Base-by-base conservation (phyloP, 805 yeast species). In the Candida ovalis region DNA sequence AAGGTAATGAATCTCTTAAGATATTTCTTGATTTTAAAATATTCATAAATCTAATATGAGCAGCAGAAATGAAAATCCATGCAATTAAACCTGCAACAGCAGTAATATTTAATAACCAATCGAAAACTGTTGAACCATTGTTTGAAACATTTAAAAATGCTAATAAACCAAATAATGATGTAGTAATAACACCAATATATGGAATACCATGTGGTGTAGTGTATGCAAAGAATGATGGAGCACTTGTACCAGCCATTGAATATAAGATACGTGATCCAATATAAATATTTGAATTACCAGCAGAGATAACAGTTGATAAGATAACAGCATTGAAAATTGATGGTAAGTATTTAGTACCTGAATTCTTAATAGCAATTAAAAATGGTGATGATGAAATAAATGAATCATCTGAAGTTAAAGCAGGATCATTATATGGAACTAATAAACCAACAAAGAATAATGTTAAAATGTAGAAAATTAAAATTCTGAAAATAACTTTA, bases 281-380 rank as follows among this genome's bases (percentile, higher is more conserved):
- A 66, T 85, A 84, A 27, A 85, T 74, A 61, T 84, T 82, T 13
- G 90, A 84, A 69, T 86, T 86, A 62, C 84, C 92, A 24, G 92
- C 90, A n/a, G 91, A 84, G 43, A 84, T 74, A 48, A 85, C 78
- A 17, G 91, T 82, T 21, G 76, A 55, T 42, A 86, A 62, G 51
- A 86, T 80, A 45, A 85, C 84, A 17, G 85, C 91, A 62, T 86
- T 86, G 67, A 86, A 82, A 46, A 86, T 81, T 60, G 79, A 75
- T 41, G 90, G 88, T 50, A 86, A 68, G 2, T 82, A 75, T 50
- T 71, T 70, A 19, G 90, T 84, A 28, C 88, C 89, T 3, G 83
- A 76, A 66, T 82, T 83, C 50, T 73, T 65, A 59, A 86, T 82
- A 36, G 92, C 88, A 63, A 86, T 77, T 52, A 86, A 76, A 61